A percentile compares a stretch with the other conserved stretches of the same genome.
Evolutionary conservation across 2,329 filamentous ascomycete species (phyloP).

Genomic region (Aspergillus candidus): DNA sequence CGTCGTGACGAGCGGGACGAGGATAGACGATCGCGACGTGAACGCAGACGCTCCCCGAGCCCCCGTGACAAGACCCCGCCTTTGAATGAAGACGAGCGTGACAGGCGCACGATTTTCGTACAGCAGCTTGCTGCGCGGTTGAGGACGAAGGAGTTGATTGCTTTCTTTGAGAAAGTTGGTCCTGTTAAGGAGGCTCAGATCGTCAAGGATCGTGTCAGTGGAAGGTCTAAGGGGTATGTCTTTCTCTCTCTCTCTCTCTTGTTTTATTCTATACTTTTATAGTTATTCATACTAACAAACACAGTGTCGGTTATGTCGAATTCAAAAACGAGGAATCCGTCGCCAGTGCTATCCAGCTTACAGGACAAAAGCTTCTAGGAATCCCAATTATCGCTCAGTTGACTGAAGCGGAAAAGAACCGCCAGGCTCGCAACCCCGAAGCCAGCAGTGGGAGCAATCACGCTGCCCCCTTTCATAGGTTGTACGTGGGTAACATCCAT

Average conservation of each 20-base stretch:
- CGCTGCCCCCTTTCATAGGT: slow-evolving; percentile 89
- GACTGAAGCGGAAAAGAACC: slow-evolving; percentile 98
- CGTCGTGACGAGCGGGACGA: slow-evolving; percentile 45
- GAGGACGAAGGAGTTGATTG: slow-evolving; percentile 83
- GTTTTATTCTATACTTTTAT: slow-evolving; percentile 1
- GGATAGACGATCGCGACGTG: slow-evolving; percentile 47
- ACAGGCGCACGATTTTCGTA: slow-evolving; percentile 94
- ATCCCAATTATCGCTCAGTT: slow-evolving; percentile 98
- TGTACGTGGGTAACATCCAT: slow-evolving; percentile 99
- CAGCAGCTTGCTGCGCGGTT: slow-evolving; percentile 94
- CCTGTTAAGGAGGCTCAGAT: slow-evolving; percentile 97
- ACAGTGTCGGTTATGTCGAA: slow-evolving; percentile 96
- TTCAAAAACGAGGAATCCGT: slow-evolving; percentile 96
- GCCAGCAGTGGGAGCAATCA: slow-evolving; percentile 62
- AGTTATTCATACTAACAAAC: slow-evolving; percentile 8
- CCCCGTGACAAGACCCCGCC: slow-evolving; percentile 52
- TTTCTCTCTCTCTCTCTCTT: slow-evolving; percentile 2
- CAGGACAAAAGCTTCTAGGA: slow-evolving; percentile 95
- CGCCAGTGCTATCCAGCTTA: slow-evolving; percentile 88
- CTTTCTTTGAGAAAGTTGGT: slow-evolving; percentile 92
- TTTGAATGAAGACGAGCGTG: slow-evolving; percentile 89
- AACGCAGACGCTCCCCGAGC: slow-evolving; percentile 40
- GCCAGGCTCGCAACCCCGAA: slow-evolving; percentile 81
- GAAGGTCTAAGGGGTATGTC: slow-evolving; percentile 90
- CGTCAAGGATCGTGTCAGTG: slow-evolving; percentile 94